phyloP scores from a whole-genome alignment of 2,329 filamentous ascomycete genomes.

The Tolypocladium nubicola region DNA sequence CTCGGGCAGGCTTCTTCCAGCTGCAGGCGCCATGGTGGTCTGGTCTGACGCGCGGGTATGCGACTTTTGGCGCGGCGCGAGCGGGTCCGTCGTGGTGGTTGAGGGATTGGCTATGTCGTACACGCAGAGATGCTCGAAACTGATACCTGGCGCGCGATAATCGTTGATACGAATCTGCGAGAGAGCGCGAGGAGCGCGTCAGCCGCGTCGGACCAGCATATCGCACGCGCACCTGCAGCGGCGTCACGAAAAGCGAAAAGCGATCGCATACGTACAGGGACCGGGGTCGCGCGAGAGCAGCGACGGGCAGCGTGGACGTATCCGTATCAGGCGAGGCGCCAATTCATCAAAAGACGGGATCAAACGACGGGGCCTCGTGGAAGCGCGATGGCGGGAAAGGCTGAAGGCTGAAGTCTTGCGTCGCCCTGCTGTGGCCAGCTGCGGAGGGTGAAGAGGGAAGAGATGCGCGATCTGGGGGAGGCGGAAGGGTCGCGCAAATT shows the following conservation, averaged over 20 bases:
- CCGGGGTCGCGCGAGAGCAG: not conserved
- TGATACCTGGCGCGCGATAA: not conserved
- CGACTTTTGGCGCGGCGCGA: conserved; percentile 12
- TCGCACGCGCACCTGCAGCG: not conserved
- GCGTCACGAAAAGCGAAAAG: not conserved
- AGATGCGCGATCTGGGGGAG: conserved; percentile 4
- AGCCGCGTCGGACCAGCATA: not conserved
- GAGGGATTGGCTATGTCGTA: not conserved
- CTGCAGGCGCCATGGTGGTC: conserved; percentile 25
- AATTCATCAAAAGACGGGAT: not conserved
- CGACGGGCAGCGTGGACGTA: not conserved
- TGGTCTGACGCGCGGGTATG: conserved; percentile 5
- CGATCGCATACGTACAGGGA: not conserved
- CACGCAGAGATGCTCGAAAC: conserved; percentile 2
- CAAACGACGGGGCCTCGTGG: not conserved
- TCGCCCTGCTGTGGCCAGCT: conserved; percentile 5
- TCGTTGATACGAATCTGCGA: not conserved
- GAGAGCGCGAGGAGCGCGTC: not conserved
- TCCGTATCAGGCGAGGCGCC: conserved; percentile 1
- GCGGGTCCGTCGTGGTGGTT: not conserved
- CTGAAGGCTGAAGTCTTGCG: conserved; percentile 3
- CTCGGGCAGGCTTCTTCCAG: conserved; percentile 41
- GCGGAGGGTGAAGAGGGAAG: conserved; percentile 2
- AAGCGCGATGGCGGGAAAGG: conserved; percentile 1
- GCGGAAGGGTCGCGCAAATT: conserved; percentile 3